Evolutionary conservation across 768 basidiomycete genomes (phyloP).

Genomic region (Kondoa subrosea): DNA sequence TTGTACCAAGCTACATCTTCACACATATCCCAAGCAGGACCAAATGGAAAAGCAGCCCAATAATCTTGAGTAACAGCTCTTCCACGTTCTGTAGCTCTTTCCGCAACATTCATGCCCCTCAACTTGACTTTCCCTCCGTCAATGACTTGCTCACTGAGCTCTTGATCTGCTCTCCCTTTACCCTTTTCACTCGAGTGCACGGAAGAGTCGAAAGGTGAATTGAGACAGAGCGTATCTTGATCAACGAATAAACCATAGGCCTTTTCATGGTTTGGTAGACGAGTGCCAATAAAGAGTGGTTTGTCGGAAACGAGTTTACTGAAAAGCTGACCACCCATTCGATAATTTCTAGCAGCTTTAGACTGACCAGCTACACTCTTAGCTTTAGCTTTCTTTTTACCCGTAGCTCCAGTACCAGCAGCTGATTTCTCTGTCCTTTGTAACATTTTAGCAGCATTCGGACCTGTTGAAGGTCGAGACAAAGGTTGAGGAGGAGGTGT

Average conservation of each 20-base stretch:
- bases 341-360: background rate
- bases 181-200: no score
- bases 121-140: no score
- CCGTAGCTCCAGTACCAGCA: background rate
- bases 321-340: background rate
- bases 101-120: background rate
- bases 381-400: background rate
- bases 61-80: background rate
- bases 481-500: background rate
- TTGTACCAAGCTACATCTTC: constrained; percentile 13
- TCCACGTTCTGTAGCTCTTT: background rate
- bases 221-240: background rate
- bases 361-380: background rate
- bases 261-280: background rate
- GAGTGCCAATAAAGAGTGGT: background rate
- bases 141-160: no score
- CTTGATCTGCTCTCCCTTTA: background rate
- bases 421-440: background rate
- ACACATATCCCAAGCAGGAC: constrained; percentile 5
- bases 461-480: no score
- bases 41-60: constrained; percentile 10
- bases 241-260: background rate
- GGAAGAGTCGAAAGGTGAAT: background rate
- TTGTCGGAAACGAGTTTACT: background rate
- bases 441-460: no score